Evolutionary conservation across 139 green algal species (phyloP), one percentile per base, ranked within the genome.

Genomic region (Chlamydomonas incerta): DNA sequence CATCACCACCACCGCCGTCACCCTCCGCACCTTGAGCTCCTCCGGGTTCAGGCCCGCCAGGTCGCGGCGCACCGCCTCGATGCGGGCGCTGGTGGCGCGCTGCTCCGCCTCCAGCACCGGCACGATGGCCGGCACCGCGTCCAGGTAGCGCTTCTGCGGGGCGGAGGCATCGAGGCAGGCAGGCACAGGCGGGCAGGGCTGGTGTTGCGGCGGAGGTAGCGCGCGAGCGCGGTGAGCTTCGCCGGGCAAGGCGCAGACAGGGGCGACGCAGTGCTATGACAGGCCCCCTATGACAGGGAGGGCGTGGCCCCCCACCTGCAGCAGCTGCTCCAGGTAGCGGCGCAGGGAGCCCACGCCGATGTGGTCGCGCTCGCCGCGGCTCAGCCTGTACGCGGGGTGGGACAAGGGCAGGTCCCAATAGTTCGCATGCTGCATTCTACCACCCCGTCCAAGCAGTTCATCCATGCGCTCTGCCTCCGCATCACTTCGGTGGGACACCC

Each of bases 121-220:
- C 28, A 99, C 94, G 62, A 99, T 98, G 68, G 92, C 86, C 2
- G 97, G 97, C 31, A 99, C 96, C 60, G 95, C 96, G 90, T 98
- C 96, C 72, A 98, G 89, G 90, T 98, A 99, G 41, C 95, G 93
- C 67, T 58, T 60, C 82, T 93, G 90, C 13, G 17, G 67, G 67
- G 0, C 5, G 13, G 24, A 9, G 70, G 26, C 0, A n/a, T n/a
- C n/a, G n/a, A 28, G 41, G 11, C 37, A 55, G 5, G 37, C 37
- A 33, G 29, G 33, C n/a, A 55, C 4, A 28, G 20, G 13, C 3
- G 14, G 60, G 37, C 21, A 37, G 31, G 47, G 0, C 33, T 15
- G 73, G 9, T 18, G 33, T 34, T 76, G 46, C 28, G 76, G 71
- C n/a, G n/a, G n/a, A n/a, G n/a, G n/a, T n/a, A n/a, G n/a, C n/a